Conservation (phyloP, 768 basidiomycete species). For the Hebeloma cylindrosporum region DNA sequence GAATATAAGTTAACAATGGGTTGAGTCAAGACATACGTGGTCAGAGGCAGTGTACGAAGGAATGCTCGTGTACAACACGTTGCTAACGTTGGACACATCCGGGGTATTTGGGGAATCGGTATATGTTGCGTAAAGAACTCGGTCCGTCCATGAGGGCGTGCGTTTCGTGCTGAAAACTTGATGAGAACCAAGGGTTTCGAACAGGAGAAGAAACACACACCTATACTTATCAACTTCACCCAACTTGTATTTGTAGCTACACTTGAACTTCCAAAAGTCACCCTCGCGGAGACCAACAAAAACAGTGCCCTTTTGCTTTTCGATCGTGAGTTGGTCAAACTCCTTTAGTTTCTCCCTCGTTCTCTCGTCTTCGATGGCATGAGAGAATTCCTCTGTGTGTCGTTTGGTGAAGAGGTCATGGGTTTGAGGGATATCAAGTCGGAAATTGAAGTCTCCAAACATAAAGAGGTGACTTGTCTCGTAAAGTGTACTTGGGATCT, state of each 20-base stretch:
- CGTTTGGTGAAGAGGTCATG: conserved; percentile 43
- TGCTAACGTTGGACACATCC: conserved; percentile 54
- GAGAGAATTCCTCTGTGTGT: conserved; percentile 36
- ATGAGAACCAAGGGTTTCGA: background rate
- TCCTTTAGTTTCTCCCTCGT: conserved; percentile 63
- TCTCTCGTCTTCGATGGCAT: conserved; percentile 47
- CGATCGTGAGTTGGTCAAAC: conserved; percentile 68
- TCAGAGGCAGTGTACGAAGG: conserved; percentile 88
- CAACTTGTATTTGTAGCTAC: conserved; percentile 85
- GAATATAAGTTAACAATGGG: background rate
- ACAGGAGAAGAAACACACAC: conserved; percentile 37
- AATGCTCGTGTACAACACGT: conserved; percentile 75
- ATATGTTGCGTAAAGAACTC: conserved; percentile 81
- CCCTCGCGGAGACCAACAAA: conserved; percentile 80
- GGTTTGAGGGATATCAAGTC: conserved; percentile 62
- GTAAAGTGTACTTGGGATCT: conserved; percentile 62
- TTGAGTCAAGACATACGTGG: conserved; percentile 70
- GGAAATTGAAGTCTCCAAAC: conserved; percentile 93
- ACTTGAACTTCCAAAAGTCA: conserved; percentile 87
- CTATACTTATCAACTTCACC: conserved; percentile 83
- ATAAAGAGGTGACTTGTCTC: conserved; percentile 89
- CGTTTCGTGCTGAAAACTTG: conserved; percentile 54
- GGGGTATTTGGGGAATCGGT: conserved; percentile 57
- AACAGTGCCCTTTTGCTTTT: conserved; percentile 60
- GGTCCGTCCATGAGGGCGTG: conserved; percentile 90